These are phyloP conservation scores for Tylopilus rubrobrunneus DNA, from an alignment of 768 basidiomycete genomes.

Conservation along the genomic window DNA sequence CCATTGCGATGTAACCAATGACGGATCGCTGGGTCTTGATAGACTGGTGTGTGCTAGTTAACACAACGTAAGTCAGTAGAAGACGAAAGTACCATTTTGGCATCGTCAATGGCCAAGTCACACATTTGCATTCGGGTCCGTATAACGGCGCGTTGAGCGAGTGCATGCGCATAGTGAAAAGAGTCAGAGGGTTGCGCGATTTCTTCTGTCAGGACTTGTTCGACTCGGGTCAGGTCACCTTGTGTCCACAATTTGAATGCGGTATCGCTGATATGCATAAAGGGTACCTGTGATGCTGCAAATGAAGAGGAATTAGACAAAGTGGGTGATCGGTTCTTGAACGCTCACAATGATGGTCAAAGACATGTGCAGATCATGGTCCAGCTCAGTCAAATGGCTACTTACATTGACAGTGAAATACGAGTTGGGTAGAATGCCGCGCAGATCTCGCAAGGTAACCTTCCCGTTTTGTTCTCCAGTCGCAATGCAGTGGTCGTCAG, in stretches of 20 bases:
- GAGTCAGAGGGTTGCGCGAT: background rate
- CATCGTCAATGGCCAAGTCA: background rate
- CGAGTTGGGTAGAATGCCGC: background rate
- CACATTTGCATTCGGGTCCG: background rate
- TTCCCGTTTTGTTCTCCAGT: background rate
- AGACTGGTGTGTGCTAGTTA: background rate
- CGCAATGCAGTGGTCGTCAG: background rate
- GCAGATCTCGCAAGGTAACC: background rate
- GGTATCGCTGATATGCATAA: background rate
- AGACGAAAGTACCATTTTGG: background rate
- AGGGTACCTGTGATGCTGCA: background rate
- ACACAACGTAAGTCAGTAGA: background rate
- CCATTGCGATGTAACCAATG: slow-evolving; percentile 9
- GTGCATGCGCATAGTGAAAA: background rate
- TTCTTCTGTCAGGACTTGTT: background rate
- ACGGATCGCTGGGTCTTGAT: slow-evolving; percentile 3
- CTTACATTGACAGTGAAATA: background rate
- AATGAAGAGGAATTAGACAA: background rate
- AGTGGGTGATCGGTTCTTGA: background rate
- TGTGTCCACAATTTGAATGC: background rate
- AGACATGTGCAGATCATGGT: no score
- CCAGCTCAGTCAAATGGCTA: background rate
- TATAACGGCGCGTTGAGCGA: background rate
- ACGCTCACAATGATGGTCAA: background rate
- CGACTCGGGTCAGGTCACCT: background rate